phyloP scores from a whole-genome alignment of 2,329 filamentous ascomycete species.

The Xylaria sp. region DNA sequence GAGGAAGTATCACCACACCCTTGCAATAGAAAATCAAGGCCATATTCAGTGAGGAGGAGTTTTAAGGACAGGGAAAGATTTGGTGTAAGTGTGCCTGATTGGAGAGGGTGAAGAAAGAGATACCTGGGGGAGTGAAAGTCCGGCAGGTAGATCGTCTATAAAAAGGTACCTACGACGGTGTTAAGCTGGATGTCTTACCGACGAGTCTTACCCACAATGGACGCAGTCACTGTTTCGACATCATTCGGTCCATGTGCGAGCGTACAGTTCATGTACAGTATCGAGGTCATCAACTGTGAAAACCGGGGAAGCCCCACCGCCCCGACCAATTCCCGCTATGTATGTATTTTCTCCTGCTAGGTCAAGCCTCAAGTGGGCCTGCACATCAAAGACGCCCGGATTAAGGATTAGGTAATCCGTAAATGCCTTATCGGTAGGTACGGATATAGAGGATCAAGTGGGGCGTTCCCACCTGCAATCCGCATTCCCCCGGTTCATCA shows the following conservation, averaged over 20 bases:
- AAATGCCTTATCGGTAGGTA: background rate
- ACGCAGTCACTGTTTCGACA: background rate
- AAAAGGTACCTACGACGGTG: background rate
- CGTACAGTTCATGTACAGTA: background rate
- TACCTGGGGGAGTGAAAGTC: background rate
- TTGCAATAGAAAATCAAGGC: background rate
- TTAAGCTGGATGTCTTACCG: background rate
- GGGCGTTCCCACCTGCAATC: background rate
- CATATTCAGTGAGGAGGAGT: constrained; percentile 16
- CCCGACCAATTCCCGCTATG: too few relatives aligned
- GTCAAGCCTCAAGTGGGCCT: too few relatives aligned
- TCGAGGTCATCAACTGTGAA: too few relatives aligned
- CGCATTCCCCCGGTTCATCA: background rate
- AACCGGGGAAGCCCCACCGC: too few relatives aligned
- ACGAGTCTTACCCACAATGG: too few relatives aligned
- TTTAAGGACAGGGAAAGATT: constrained; percentile 17
- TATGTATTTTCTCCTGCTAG: too few relatives aligned
- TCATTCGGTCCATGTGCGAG: background rate
- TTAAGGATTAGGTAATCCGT: background rate
- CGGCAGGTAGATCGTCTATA: background rate
- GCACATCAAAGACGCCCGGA: background rate
- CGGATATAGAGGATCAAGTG: background rate
- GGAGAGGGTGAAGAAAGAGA: constrained; percentile 9
- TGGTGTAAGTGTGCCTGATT: constrained; percentile 20
- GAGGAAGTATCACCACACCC: background rate